phyloP scores from a whole-genome alignment of 352 stramenopile species.

The Phytophthora colocasiae region DNA sequence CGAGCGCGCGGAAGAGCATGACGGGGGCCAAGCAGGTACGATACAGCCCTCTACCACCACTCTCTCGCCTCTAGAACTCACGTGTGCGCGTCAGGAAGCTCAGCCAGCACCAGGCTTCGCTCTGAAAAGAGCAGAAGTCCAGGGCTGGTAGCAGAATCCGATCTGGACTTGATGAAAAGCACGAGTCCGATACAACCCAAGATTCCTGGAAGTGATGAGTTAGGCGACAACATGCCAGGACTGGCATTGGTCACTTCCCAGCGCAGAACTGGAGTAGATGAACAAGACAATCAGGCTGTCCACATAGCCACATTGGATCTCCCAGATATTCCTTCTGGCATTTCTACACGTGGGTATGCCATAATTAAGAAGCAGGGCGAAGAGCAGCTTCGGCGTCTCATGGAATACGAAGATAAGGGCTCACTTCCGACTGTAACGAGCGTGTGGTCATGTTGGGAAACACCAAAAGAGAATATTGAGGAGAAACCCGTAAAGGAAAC shows the following conservation, averaged over 20 bases:
- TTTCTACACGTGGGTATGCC: neutral
- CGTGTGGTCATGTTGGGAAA: constrained; percentile 19
- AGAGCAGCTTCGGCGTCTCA: constrained; percentile 9
- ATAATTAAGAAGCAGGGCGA: constrained; percentile 17
- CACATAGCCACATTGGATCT: constrained; percentile 4
- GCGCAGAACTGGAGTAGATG: neutral
- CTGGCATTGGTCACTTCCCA: neutral
- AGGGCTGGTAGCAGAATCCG: constrained; percentile 6
- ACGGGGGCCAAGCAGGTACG: constrained; percentile 8
- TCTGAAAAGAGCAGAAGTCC: constrained; percentile 21
- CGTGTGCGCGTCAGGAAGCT: neutral
- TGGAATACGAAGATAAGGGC: neutral
- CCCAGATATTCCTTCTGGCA: neutral
- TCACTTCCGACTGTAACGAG: neutral
- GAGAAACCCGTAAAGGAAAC: neutral
- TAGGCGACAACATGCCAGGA: neutral
- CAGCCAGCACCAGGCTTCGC: constrained; percentile 12
- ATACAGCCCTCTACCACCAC: neutral
- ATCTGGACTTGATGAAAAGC: neutral
- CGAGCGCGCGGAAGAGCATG: constrained; percentile 1
- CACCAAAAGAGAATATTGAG: neutral
- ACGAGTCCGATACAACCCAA: neutral
- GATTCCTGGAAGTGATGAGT: too few species aligned
- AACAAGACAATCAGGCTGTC: neutral
- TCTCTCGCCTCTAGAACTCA: neutral